A percentile compares a stretch with the other conserved stretches of the same genome.
Evolutionary conservation across 2,329 filamentous ascomycete species (phyloP).

Genomic region (Fusarium transvaalense): DNA sequence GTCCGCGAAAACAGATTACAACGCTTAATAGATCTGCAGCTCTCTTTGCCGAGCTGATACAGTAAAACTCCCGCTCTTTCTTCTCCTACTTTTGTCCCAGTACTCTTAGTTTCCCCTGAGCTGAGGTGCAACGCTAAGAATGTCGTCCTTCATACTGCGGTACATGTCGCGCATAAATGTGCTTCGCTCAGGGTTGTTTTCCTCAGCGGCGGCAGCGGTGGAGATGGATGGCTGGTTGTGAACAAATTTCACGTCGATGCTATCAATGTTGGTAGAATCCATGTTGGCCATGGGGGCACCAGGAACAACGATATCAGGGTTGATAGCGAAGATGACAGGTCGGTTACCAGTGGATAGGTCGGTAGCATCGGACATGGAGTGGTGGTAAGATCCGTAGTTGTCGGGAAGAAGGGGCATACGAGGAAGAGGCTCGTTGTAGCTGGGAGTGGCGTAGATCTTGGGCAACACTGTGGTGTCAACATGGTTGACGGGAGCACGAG

Average conservation of each 20-base stretch:
- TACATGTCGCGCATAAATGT: conserved; percentile 68
- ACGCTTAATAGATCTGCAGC: conserved; percentile 42
- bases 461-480: conserved; percentile 69
- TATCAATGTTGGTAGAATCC: conserved; percentile 69
- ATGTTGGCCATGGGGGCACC: conserved; percentile 67
- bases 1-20: conserved; percentile 37
- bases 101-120: conserved; percentile 24
- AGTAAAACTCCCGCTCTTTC: conserved; percentile 8
- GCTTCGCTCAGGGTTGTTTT: conserved; percentile 41
- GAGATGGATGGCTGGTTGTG: conserved; percentile 52
- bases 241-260: conserved; percentile 66
- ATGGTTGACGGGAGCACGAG: conserved; percentile 54
- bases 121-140: conserved; percentile 45
- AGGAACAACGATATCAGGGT: conserved; percentile 66
- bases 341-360: conserved; percentile 58
- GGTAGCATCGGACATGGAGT: conserved; percentile 59
- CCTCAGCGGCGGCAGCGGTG: conserved; percentile 47
- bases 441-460: conserved; percentile 51
- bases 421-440: conserved; percentile 55
- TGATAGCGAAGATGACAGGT: conserved; percentile 66
- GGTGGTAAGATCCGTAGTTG: conserved; percentile 61
- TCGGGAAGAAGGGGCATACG: conserved; percentile 72
- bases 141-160: conserved; percentile 68
- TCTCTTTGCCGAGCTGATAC: conserved; percentile 21
- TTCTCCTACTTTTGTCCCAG: conserved; percentile 3